Base-by-base conservation (phyloP, 768 basidiomycete species). In the Albatrellus ellisii region DNA sequence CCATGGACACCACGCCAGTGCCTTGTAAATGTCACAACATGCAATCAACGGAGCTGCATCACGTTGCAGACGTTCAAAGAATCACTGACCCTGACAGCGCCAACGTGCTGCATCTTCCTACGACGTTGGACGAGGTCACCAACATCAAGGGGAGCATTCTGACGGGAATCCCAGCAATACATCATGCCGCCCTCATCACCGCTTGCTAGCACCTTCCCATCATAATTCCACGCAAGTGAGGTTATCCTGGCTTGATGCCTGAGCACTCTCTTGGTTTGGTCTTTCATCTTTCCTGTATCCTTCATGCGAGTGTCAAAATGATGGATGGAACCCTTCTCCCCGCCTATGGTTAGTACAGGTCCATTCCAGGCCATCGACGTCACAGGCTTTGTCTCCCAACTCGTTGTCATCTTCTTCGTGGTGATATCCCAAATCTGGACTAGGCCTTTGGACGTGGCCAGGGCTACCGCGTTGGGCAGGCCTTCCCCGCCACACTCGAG, bases 151-250 rank as follows among this genome's bases (percentile, higher is more conserved):
- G 74, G 73, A 3, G 40, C 42, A 31, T 69, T 66, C 32, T 26
- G 15, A 44, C 77, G 70, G 37, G 62, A 56, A 51, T 87, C 84
- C 86, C 86, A 90, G 47, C 77, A 77, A 53, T 80, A 77, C 14
- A 88, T 76, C 3, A 70, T 69, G 17, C 87, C 85, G 50, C 72
- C 72, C 46, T 77, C 75, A 36, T 86, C 87, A 0, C 83, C 87
- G 50, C 77, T 81, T 4, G 86, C 85, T 18, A 86, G 64, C 21
- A 80, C 58, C 52, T 72, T 68, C 0, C 78, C 77, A 44, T 83
- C 75, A 4, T 61, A 55, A 46, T 78, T 70, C 84, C 84, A 89
- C 21, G 68, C 66, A 26, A 87, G 58, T 31, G 72, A 69, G 26
- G 74, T 73, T 34, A 86, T 76, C 46, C 72, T 66, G 4, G 72